A percentile compares a stretch with the other conserved stretches of the same genome.
Evolutionary conservation across 441 rosid genomes (phyloP).

Genomic region (Croton setiger): DNA sequence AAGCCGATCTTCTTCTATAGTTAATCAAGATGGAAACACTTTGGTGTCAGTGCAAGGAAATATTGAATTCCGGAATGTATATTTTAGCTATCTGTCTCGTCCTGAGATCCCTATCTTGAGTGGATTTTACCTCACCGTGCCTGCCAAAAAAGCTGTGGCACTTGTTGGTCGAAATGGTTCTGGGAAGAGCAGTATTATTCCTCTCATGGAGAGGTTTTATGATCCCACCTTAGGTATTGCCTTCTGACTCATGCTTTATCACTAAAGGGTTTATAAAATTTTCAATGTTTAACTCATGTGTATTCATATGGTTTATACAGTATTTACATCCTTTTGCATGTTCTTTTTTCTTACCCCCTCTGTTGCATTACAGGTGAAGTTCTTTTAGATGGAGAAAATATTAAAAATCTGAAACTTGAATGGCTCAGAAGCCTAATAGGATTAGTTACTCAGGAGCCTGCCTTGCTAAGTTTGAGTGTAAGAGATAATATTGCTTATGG

Average conservation of each 20-base stretch:
- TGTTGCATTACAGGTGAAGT: constrained; percentile 80
- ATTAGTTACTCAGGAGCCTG: constrained; percentile 98
- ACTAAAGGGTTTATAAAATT: constrained; percentile 11
- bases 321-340: constrained; percentile 8
- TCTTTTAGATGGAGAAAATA: constrained; percentile 93
- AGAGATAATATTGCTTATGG: constrained; percentile 95
- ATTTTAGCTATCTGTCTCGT: constrained; percentile 95
- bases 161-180: constrained; percentile 99
- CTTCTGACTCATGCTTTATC: constrained; percentile 11
- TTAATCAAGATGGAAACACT: constrained; percentile 66
- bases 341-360: constrained; percentile 12
- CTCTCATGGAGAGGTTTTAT: constrained; percentile 97
- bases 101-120: constrained; percentile 98
- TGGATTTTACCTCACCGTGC: constrained; percentile 97
- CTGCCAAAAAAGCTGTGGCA: constrained; percentile 94
- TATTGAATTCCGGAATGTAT: constrained; percentile 96
- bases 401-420: constrained; percentile 81
- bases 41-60: constrained; percentile 73
- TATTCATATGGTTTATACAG: constrained; percentile 3
- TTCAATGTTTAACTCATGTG: constrained; percentile 13
- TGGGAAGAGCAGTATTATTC: constrained; percentile 97
- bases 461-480: constrained; percentile 85
- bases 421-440: constrained; percentile 97
- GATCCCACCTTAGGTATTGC: constrained; percentile 93
- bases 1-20: constrained; percentile 75